Conservation (phyloP, 306 rosid genomes). For the Crataegus laevigata region DNA sequence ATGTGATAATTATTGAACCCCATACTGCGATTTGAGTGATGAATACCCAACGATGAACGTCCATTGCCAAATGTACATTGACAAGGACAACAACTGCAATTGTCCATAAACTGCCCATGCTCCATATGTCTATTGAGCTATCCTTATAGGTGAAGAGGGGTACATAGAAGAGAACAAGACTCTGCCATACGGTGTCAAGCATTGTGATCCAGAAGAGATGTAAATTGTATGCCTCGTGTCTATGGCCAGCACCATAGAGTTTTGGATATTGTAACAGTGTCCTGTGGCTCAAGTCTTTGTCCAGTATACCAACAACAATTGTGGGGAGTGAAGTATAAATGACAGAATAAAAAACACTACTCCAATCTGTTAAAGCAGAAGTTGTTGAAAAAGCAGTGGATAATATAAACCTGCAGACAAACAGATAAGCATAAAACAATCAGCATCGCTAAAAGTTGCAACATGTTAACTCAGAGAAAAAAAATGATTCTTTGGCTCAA, state of each 20-base stretch:
- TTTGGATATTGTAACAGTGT: constrained; percentile 71
- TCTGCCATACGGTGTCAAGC: constrained; percentile 98
- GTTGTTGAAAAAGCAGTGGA: constrained; percentile 87
- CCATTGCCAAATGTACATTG: constrained; percentile 92
- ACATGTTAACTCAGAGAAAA: background rate
- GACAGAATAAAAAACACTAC: constrained; percentile 93
- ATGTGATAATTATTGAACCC: constrained; percentile 89
- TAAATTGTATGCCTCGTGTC: constrained; percentile 84
- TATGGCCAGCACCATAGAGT: constrained; percentile 78
- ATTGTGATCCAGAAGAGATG: constrained; percentile 85
- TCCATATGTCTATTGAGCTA: constrained; percentile 84
- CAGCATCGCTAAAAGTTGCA: constrained; percentile 11
- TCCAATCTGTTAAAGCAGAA: constrained; percentile 96
- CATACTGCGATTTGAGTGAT: constrained; percentile 79
- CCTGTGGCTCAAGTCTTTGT: constrained; percentile 76
- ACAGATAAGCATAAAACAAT: constrained; percentile 6
- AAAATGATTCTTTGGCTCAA: background rate
- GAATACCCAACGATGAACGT: constrained; percentile 70
- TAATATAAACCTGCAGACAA: constrained; percentile 64
- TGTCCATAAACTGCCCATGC: constrained; percentile 98
- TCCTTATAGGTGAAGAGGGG: constrained; percentile 76
- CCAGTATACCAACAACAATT: constrained; percentile 85
- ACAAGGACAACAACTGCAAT: constrained; percentile 91
- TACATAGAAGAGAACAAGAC: constrained; percentile 76
- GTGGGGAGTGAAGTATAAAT: constrained; percentile 93